phyloP scores from a whole-genome alignment of 805 yeast species.

The Spathaspora sp. region DNA sequence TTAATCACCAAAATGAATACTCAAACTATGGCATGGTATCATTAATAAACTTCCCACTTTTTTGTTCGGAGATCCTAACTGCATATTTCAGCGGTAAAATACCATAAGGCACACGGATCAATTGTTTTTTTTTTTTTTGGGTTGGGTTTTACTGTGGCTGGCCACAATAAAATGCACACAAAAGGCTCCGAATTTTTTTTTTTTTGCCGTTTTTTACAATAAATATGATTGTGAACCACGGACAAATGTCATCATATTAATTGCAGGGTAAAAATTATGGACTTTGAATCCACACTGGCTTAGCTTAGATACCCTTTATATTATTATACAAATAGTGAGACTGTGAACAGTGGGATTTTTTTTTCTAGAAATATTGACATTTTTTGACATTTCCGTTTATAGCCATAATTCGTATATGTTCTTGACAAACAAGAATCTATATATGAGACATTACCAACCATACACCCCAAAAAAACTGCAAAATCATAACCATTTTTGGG shows the following conservation, averaged over 20 bases:
- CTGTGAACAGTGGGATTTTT: neutral
- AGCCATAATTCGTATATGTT: neutral
- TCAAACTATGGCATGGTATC: neutral
- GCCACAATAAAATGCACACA: neutral
- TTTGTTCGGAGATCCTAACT: neutral
- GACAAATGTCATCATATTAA: neutral
- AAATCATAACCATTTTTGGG: constrained; percentile 1
- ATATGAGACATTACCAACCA: neutral
- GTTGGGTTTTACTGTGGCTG: neutral
- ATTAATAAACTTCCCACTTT: neutral
- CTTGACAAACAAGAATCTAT: neutral
- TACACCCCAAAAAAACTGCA: neutral
- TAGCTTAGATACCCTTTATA: neutral
- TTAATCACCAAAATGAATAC: neutral
- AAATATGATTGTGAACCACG: neutral
- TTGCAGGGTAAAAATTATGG: neutral
- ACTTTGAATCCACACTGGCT: neutral
- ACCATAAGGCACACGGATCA: neutral
- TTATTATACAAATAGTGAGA: neutral
- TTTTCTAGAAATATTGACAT: neutral
- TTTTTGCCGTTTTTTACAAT: neutral
- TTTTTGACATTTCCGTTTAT: neutral
- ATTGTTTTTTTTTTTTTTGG: neutral
- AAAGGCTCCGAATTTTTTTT: neutral
- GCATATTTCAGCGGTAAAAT: neutral